Conservation (phyloP, 257 asterid genomes). For the Marsdenia floribunda region DNA sequence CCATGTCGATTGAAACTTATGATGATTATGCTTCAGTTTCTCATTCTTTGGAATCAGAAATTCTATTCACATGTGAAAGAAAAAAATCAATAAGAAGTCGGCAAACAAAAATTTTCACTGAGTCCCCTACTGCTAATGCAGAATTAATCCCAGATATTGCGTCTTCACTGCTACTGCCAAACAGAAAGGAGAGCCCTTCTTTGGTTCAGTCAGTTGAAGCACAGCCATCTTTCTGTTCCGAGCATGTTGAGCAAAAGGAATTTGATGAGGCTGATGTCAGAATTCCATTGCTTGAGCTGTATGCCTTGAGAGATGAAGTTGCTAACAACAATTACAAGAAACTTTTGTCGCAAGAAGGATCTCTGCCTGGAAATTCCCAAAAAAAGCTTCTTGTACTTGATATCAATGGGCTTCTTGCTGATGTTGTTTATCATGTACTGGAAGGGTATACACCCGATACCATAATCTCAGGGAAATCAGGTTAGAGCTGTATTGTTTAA, state of each 20-base stretch:
- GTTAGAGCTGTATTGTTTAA: slow-evolving; percentile 24
- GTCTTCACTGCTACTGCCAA: slow-evolving; percentile 8
- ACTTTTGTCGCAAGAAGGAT: slow-evolving; percentile 18
- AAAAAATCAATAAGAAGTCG: slow-evolving; percentile 11
- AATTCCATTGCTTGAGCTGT: slow-evolving; percentile 13
- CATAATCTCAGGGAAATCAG: slow-evolving; percentile 57
- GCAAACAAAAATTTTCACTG: slow-evolving; percentile 16
- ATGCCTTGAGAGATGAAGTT: slow-evolving; percentile 15
- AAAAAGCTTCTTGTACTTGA: slow-evolving; percentile 92
- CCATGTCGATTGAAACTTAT: slow-evolving; percentile 14
- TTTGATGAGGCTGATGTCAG: not conserved
- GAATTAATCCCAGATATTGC: slow-evolving; percentile 11
- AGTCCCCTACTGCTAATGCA: slow-evolving; percentile 6
- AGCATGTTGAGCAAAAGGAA: slow-evolving; percentile 24
- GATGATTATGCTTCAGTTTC: slow-evolving; percentile 9
- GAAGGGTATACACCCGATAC: slow-evolving; percentile 42
- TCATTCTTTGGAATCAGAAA: slow-evolving; percentile 12
- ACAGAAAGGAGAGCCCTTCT: slow-evolving; percentile 2
- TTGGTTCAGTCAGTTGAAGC: slow-evolving; percentile 23
- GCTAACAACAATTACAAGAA: slow-evolving; percentile 16
- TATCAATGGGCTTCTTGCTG: slow-evolving; percentile 72
- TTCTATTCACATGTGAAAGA: not conserved
- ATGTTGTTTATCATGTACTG: slow-evolving; percentile 53
- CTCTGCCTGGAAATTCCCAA: slow-evolving; percentile 16
- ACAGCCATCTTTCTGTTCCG: slow-evolving; percentile 10